phyloP scores from a whole-genome alignment of 352 stramenopile species.

The Pythium aristosporum region DNA sequence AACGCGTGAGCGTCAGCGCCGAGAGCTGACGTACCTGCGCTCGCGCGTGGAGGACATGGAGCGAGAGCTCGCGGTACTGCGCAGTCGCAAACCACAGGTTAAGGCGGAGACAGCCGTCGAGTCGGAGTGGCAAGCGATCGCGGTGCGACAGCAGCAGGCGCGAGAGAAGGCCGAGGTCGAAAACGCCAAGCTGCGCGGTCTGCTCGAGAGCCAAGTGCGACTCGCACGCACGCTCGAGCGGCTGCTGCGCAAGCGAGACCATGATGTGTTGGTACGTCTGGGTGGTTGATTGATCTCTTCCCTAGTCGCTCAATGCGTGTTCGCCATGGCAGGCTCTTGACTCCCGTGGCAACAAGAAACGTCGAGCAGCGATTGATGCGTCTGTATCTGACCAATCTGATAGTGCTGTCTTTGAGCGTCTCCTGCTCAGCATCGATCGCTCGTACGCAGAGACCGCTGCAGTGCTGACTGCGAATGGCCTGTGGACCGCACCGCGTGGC shows the following conservation, averaged over 20 bases:
- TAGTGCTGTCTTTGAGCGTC: slow-evolving; percentile 28
- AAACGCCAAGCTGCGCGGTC: slow-evolving; percentile 17
- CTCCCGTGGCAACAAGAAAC: background rate
- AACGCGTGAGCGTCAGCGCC: slow-evolving; percentile 13
- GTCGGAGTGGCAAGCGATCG: slow-evolving; percentile 17
- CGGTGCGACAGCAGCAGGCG: slow-evolving; percentile 4
- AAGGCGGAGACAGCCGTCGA: background rate
- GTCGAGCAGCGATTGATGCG: background rate
- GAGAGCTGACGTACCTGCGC: slow-evolving; percentile 15
- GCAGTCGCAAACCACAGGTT: background rate
- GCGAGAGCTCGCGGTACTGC: slow-evolving; percentile 8
- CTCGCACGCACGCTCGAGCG: slow-evolving; percentile 19
- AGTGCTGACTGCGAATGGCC: slow-evolving; percentile 39
- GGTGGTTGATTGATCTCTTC: background rate
- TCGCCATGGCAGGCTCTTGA: background rate
- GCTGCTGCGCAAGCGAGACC: slow-evolving; percentile 16
- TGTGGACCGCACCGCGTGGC: slow-evolving; percentile 18
- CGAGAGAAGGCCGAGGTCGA: slow-evolving; percentile 12
- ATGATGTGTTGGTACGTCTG: background rate
- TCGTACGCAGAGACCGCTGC: slow-evolving; percentile 32
- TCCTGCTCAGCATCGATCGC: slow-evolving; percentile 28
- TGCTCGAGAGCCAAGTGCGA: slow-evolving; percentile 17
- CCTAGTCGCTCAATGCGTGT: background rate
- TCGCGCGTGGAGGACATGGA: slow-evolving; percentile 11
- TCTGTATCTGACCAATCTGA: background rate